These are phyloP conservation scores for Conticribra weissflogii DNA, from an alignment of 108 stramenopile species.

Conservation along the genomic window DNA sequence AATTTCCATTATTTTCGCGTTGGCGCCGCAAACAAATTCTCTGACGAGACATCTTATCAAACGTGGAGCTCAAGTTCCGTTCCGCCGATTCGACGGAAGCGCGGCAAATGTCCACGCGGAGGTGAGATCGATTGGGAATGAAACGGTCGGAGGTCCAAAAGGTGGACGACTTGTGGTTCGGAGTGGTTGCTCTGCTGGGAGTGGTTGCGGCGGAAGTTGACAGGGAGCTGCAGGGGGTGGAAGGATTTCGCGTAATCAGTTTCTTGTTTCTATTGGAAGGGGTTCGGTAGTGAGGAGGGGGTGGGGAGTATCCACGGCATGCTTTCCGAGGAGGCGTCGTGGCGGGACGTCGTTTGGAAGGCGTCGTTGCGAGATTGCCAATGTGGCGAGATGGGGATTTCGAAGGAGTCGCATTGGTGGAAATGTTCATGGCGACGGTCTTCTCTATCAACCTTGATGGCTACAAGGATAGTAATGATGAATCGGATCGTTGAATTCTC, in stretches of 20 bases:
- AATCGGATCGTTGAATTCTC: too few species aligned
- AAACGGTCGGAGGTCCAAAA: conserved; percentile 29
- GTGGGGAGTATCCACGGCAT: neutral
- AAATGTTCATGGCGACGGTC: neutral
- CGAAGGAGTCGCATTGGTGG: neutral
- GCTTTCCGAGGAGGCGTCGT: conserved; percentile 25
- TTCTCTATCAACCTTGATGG: neutral
- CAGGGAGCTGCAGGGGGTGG: conserved; percentile 1
- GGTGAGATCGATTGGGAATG: conserved; percentile 40
- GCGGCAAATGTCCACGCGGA: conserved; percentile 55
- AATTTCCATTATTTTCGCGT: conserved; percentile 38
- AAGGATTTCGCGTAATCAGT: neutral
- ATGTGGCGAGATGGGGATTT: neutral
- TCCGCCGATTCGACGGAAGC: conserved; percentile 66
- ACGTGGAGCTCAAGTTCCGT: conserved; percentile 37
- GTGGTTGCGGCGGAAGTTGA: neutral
- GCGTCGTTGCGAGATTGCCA: neutral
- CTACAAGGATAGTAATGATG: too few species aligned
- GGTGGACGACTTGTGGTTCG: too few species aligned
- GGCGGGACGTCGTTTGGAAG: conserved; percentile 21
- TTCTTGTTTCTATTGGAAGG: neutral
- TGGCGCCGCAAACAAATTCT: conserved; percentile 1
- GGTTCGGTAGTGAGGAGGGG: neutral
- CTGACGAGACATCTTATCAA: conserved; percentile 33
- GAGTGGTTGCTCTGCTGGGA: neutral